These are phyloP conservation scores for Xylariaceae sp. DNA, from an alignment of 2,329 filamentous ascomycete genomes.

Conservation along the genomic window DNA sequence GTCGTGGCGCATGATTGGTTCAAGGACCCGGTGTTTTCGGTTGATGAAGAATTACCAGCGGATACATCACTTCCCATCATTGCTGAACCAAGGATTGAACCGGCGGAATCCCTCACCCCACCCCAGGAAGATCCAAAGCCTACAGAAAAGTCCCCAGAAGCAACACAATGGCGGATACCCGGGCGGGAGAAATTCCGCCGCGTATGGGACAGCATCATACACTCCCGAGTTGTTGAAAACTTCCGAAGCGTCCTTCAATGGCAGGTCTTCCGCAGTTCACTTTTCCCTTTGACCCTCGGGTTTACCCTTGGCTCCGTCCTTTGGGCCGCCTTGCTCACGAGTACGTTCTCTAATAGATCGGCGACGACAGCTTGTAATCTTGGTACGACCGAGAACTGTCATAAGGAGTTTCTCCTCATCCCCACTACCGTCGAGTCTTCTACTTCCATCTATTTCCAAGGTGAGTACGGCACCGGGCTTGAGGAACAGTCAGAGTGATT, in stretches of 20 bases:
- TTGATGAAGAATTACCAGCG: background rate
- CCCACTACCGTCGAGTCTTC: background rate
- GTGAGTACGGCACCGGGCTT: background rate
- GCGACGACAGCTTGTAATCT: background rate
- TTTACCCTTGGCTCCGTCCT: background rate
- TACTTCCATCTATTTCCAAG: conserved; percentile 4
- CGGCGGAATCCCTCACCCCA: too few relatives aligned
- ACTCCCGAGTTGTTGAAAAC: background rate
- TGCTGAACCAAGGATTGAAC: background rate
- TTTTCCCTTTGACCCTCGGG: background rate
- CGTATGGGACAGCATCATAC: background rate
- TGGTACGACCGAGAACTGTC: background rate
- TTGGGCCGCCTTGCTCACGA: background rate
- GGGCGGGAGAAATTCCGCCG: background rate
- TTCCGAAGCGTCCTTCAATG: background rate
- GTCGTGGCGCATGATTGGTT: background rate
- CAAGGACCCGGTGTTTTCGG: background rate
- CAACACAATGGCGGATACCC: background rate
- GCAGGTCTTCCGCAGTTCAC: background rate
- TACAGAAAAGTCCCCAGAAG: background rate
- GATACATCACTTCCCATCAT: background rate
- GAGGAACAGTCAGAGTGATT: too few relatives aligned
- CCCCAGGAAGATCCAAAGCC: too few relatives aligned
- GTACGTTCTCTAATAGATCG: background rate
- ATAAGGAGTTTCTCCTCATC: conserved; percentile 3